phyloP scores from a whole-genome alignment of 2,329 filamentous ascomycete genomes.

The Curvularia sp. region DNA sequence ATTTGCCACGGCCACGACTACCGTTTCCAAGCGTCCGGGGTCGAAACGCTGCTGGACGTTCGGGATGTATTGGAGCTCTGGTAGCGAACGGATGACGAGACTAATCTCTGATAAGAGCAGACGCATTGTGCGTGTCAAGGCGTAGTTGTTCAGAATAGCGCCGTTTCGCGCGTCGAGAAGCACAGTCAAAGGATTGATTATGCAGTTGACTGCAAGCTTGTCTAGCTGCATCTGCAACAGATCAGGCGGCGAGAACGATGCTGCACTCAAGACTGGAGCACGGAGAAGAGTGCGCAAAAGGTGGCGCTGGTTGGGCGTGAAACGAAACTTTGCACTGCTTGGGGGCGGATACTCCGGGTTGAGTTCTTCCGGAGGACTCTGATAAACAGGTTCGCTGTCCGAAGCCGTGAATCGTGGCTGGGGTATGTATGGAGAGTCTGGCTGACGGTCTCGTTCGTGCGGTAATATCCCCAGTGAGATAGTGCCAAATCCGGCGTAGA shows the following conservation, averaged over 20 bases:
- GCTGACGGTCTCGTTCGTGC: slow-evolving; percentile 43
- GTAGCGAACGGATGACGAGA: slow-evolving; percentile 73
- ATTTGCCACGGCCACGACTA: slow-evolving; percentile 63
- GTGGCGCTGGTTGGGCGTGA: slow-evolving; percentile 61
- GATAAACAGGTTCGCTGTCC: slow-evolving; percentile 9
- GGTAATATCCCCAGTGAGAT: slow-evolving; percentile 63
- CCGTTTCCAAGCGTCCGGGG: slow-evolving; percentile 66
- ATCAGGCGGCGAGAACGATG: slow-evolving; percentile 63
- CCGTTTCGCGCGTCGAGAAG: slow-evolving; percentile 79
- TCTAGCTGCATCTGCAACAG: slow-evolving; percentile 80
- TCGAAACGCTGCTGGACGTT: slow-evolving; percentile 66
- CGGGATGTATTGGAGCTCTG: slow-evolving; percentile 71
- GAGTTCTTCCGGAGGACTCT: slow-evolving; percentile 22
- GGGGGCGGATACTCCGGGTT: slow-evolving; percentile 26
- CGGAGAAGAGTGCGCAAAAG: slow-evolving; percentile 70
- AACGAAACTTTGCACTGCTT: slow-evolving; percentile 32
- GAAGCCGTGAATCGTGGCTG: slow-evolving; percentile 20
- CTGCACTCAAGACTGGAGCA: slow-evolving; percentile 67
- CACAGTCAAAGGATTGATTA: slow-evolving; percentile 83
- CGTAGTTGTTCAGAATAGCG: slow-evolving; percentile 70
- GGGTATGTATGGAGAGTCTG: slow-evolving; percentile 35
- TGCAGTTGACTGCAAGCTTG: slow-evolving; percentile 74
- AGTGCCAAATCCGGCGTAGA: slow-evolving; percentile 66
- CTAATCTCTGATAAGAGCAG: slow-evolving; percentile 77
- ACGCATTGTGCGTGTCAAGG: slow-evolving; percentile 70